Percentiles rank a stretch among this genome's conserved stretches.
These are phyloP conservation scores for Bassia scoparia DNA, from an alignment of 148 eudicot genomes.

Conservation along the genomic window DNA sequence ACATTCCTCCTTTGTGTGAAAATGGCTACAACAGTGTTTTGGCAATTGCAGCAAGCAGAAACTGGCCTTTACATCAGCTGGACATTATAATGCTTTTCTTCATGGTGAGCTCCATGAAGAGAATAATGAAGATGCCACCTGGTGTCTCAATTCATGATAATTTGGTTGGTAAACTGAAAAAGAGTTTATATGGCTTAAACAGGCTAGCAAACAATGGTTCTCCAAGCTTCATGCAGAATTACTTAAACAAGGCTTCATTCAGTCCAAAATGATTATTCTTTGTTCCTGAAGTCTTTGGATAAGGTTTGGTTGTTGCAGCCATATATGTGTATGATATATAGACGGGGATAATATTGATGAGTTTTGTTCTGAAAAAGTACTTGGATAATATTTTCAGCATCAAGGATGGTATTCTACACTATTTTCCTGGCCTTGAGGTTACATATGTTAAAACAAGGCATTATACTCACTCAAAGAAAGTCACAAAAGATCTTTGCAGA, in stretches of 20 bases:
- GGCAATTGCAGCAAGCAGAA: neutral
- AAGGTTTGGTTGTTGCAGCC: too few relatives aligned
- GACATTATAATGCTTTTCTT: neutral
- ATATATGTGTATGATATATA: too few relatives aligned
- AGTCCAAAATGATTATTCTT: neutral
- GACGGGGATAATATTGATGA: neutral
- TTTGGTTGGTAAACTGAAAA: neutral
- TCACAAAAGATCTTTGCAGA: neutral
- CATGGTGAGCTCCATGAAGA: neutral
- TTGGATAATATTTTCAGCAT: neutral
- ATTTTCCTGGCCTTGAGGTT: neutral
- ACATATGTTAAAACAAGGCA: neutral
- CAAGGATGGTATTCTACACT: neutral
- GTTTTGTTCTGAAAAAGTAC: too few relatives aligned
- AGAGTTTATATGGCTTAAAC: neutral
- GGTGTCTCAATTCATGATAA: neutral
- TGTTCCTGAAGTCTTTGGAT: neutral
- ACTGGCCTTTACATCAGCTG: neutral
- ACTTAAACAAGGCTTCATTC: neutral
- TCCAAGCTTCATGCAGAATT: neutral
- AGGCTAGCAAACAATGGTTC: too few relatives aligned
- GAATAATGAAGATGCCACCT: neutral
- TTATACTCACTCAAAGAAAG: neutral
- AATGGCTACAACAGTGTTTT: neutral
- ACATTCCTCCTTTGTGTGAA: neutral